A percentile compares a stretch with the other conserved stretches of the same genome.
Conservation (phyloP, 2,329 filamentous ascomycete genomes). For the Ceratocystis cubensis region DNA sequence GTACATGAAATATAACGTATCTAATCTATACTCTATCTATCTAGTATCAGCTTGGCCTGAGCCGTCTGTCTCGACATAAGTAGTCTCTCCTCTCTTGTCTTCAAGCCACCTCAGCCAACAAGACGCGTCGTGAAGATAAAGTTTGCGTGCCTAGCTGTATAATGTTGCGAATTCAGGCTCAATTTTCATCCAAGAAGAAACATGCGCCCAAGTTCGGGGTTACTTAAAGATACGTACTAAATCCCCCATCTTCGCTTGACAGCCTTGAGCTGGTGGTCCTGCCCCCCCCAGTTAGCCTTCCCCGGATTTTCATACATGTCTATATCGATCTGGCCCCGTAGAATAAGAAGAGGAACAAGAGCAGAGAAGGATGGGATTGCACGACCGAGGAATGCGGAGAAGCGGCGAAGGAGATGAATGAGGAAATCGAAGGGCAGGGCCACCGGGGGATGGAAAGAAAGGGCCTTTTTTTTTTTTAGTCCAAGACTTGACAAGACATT, state of each 20-base stretch:
- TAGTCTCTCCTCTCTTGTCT: neutral
- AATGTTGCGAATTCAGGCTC: slow-evolving; percentile 3
- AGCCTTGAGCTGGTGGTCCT: neutral
- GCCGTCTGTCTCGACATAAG: neutral
- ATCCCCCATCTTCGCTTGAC: neutral
- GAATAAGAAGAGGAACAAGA: neutral
- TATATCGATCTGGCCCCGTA: neutral
- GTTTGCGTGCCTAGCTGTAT: neutral
- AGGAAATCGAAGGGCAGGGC: neutral
- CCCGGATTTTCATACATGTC: slow-evolving; percentile 12
- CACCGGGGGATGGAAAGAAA: neutral
- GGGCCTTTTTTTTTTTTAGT: neutral
- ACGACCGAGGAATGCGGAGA: neutral
- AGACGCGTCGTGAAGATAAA: slow-evolving; percentile 10
- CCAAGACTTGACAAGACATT: neutral
- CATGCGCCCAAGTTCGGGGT: neutral
- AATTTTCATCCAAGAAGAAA: neutral
- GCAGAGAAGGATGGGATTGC: neutral
- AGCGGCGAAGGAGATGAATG: neutral
- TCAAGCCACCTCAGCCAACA: neutral
- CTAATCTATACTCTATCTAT: too few species aligned
- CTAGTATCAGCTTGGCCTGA: too few species aligned
- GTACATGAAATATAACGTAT: too few species aligned
- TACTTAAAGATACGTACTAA: neutral
- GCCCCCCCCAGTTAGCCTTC: slow-evolving; percentile 1